Evolutionary conservation across 805 yeast species (phyloP).

Genomic region (Pichia californica): DNA sequence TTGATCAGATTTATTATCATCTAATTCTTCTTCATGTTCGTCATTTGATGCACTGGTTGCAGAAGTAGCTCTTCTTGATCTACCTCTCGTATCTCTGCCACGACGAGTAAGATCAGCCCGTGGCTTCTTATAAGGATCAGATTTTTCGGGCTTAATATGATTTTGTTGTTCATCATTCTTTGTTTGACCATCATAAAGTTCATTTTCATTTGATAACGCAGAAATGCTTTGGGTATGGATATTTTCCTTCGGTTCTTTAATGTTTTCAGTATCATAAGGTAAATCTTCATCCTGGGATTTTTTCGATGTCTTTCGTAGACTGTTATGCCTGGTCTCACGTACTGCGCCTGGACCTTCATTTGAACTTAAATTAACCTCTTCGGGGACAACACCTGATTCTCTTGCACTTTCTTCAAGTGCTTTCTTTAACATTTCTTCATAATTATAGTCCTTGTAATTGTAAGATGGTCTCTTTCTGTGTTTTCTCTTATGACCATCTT

Average conservation of each 20-base stretch:
- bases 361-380: constrained; percentile 29
- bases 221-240: no score
- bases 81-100: background rate
- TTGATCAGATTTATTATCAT: background rate
- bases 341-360: constrained; percentile 21
- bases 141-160: background rate
- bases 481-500: constrained; percentile 5
- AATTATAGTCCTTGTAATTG: constrained; percentile 21
- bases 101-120: constrained; percentile 3
- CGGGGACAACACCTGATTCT: constrained; percentile 38
- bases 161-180: background rate
- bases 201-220: no score
- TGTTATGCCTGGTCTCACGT: constrained; percentile 17
- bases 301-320: constrained; percentile 17
- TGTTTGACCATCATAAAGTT: no score
- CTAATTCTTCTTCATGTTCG: constrained; percentile 3
- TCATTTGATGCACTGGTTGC: constrained; percentile 5
- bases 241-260: no score
- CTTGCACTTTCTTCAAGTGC: constrained; percentile 54
- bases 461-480: constrained; percentile 17
- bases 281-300: constrained; percentile 35
- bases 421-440: constrained; percentile 31
- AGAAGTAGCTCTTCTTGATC: background rate
- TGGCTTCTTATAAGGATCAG: background rate
- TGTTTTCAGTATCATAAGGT: constrained; percentile 34